Conservation (phyloP, 495 filamentous ascomycete genomes). For the Lepraria neglecta region DNA sequence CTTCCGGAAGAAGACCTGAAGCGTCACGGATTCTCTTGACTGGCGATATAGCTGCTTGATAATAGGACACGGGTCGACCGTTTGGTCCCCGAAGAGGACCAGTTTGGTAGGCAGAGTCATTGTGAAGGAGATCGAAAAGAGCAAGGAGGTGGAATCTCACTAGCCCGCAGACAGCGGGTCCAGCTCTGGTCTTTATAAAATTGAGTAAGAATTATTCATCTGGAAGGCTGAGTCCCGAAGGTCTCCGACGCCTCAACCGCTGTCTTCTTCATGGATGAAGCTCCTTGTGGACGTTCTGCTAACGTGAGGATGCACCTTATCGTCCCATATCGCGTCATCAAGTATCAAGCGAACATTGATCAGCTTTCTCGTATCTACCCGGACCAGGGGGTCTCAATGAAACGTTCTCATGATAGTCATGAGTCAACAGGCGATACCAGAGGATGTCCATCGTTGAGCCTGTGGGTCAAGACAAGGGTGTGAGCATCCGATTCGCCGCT, state of each 20-base stretch:
- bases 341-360: not conserved
- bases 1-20: slow-evolving; percentile 11
- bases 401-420: not conserved
- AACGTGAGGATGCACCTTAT: not conserved
- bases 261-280: not conserved
- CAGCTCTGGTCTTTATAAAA: not conserved
- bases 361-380: not conserved
- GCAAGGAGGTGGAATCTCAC: not conserved
- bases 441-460: not conserved
- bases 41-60: slow-evolving; percentile 16
- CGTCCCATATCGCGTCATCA: not conserved
- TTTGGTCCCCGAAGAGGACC: slow-evolving; percentile 22
- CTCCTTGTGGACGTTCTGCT: not conserved
- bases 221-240: not conserved
- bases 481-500: not conserved
- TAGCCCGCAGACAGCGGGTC: not conserved
- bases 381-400: not conserved
- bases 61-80: slow-evolving; percentile 16
- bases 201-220: not conserved
- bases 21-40: slow-evolving; percentile 7
- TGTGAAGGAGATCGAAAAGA: not conserved
- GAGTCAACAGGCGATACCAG: not conserved
- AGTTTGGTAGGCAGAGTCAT: slow-evolving; percentile 9
- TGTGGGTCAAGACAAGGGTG: not conserved
- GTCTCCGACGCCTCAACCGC: not conserved